Evolutionary conservation across 225 moss, liverwort and hornwort species (phyloP), one percentile per base, ranked within the genome.

Genomic region (Anthoceros angustus): DNA sequence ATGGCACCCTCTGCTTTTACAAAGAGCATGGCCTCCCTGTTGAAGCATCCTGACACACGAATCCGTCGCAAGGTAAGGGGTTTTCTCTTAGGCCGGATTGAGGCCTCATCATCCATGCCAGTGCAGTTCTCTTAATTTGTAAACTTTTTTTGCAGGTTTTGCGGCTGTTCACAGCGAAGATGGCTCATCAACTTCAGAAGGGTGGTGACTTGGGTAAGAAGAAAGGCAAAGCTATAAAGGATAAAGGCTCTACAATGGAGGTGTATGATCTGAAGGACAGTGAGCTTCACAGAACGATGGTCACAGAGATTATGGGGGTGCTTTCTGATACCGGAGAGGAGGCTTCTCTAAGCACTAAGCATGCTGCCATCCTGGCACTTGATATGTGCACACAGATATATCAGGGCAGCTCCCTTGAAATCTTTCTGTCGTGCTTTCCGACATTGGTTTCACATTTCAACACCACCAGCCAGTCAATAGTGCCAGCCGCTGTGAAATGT

Each of bases 301-400:
- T 82, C 16, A 74, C 77, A 40, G 80, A 81, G 25, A 68, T 98
- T 46, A 83, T 74, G 15, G 72, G 64, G 43, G 71, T 89, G 46
- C 71, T 98, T 15, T 25, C 75, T 55, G 74, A 70, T 25, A 71
- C 80, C 8, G 64, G 63, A 8, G 80, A 81, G 62, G 82, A 82
- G 55, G 64, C 66, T 39, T 78, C 81, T 65, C 62, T 74, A 18
- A 79, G 79, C 76, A 77, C 85, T 11, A 84, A 81, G 70, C 77
- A 77, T 40, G 92, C 87, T 26, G 92, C 92, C 42, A 70, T 92
- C 49, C 88, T 92, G 25, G 87, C 86, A 66, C 68, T 98, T 78
- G 81, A 86, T 42, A 81, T 77, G 43, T 92, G 86, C 72, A 86
- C 81, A 12, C 69, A 80, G 63, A 81, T 73, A 70, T 80, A 85